Percentiles rank a stretch among this genome's conserved stretches.
These are phyloP conservation scores for Babesia ovis DNA, from an alignment of 169 alveolate genomes.

Conservation along the genomic window DNA sequence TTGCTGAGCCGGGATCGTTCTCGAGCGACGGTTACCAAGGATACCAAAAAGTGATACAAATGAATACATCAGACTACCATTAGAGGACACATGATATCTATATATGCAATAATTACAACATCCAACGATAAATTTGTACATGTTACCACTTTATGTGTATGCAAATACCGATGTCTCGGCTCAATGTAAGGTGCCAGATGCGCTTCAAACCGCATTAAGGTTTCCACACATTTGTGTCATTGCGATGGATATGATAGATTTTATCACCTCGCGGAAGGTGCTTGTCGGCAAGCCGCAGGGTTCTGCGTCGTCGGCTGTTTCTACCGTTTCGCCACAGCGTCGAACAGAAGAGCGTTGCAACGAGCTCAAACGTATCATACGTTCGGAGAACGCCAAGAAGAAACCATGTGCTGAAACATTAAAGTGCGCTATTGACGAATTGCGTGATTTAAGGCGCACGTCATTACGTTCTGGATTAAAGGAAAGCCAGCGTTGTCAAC, in stretches of 20 bases:
- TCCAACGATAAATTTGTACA: not conserved
- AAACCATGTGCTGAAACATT: slow-evolving; percentile 16
- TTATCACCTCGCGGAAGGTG: slow-evolving; percentile 28
- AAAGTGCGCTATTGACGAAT: slow-evolving; percentile 27
- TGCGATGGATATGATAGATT: slow-evolving; percentile 24
- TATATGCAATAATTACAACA: not conserved
- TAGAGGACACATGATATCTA: not conserved
- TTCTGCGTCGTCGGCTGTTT: not conserved
- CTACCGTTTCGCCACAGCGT: not conserved
- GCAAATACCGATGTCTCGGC: not conserved
- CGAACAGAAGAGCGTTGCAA: slow-evolving; percentile 21
- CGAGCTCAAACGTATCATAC: slow-evolving; percentile 22
- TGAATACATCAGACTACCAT: slow-evolving; percentile 3
- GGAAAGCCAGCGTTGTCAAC: not conserved
- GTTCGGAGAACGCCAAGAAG: slow-evolving; percentile 20
- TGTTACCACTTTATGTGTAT: no score
- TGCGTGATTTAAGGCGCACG: slow-evolving; percentile 6
- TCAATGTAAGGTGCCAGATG: not conserved
- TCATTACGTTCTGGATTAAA: no score
- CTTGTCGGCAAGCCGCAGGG: not conserved
- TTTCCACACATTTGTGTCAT: not conserved
- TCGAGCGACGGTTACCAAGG: slow-evolving; percentile 28
- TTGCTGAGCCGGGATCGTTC: slow-evolving; percentile 34
- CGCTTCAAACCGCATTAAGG: not conserved
- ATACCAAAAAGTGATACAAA: slow-evolving; percentile 8